Evolutionary conservation across 495 filamentous ascomycete genomes (phyloP).

Genomic region (Talaromyces thailandensis): DNA sequence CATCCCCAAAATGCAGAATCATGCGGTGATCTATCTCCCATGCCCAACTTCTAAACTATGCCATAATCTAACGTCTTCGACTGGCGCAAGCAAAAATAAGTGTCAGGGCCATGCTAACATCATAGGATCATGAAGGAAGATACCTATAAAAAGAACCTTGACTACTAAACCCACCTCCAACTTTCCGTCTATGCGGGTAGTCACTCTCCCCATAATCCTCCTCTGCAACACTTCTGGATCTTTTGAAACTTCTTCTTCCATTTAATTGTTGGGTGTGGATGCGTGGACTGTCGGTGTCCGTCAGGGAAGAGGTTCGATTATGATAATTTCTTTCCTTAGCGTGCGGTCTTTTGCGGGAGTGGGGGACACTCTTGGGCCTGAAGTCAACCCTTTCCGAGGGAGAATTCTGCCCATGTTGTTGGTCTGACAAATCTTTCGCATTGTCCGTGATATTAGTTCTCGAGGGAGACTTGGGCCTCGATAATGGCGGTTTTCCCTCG

Average conservation of each 20-base stretch:
- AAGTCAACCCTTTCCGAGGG: background rate
- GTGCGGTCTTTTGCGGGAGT: background rate
- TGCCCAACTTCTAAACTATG: background rate
- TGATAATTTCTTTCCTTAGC: background rate
- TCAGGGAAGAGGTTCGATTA: background rate
- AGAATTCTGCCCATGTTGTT: background rate
- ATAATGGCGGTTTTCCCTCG: background rate
- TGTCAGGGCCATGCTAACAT: background rate
- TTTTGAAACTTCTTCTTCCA: background rate
- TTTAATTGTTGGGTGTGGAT: background rate
- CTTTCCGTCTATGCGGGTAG: background rate
- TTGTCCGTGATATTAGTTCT: background rate
- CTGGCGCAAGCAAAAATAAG: background rate
- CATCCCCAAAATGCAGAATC: no score
- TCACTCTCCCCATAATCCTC: background rate
- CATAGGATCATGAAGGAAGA: background rate
- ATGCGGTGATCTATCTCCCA: no score
- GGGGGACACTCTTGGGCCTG: background rate
- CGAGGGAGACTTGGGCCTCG: background rate
- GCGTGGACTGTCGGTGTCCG: background rate
- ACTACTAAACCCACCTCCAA: background rate
- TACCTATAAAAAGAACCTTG: slow-evolving; percentile 1
- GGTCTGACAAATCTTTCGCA: background rate
- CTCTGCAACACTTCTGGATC: background rate
- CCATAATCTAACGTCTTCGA: background rate